Percentiles rank a stretch among this genome's conserved stretches.
These are phyloP conservation scores for Acacia pycnantha DNA, from an alignment of 331 rosid genomes.

Conservation along the genomic window DNA sequence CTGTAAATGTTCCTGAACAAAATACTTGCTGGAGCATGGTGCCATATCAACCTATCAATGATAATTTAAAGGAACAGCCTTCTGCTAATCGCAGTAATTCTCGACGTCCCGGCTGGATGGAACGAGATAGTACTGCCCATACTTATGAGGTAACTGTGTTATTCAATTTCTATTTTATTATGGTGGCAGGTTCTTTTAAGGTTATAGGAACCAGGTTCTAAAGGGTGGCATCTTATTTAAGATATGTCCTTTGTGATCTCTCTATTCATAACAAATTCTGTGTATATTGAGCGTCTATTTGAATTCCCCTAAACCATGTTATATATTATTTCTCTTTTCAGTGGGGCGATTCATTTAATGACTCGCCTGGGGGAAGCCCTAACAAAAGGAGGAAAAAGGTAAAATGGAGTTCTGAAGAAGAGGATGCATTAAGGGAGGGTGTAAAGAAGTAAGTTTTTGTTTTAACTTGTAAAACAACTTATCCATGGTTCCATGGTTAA, in stretches of 20 bases:
- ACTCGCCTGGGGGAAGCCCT: conserved; percentile 29
- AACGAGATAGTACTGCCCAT: conserved; percentile 50
- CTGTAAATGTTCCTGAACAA: conserved; percentile 30
- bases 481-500: not conserved
- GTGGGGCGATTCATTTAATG: conserved; percentile 74
- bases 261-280: not conserved
- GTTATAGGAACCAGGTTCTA: conserved; percentile 12
- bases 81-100: conserved; percentile 31
- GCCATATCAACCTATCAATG: conserved; percentile 37
- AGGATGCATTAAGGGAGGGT: conserved; percentile 66
- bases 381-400: conserved; percentile 49
- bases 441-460: conserved; percentile 55
- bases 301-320: conserved; percentile 5
- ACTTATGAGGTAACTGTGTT: conserved; percentile 55
- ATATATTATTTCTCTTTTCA: conserved; percentile 35
- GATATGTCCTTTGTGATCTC: not conserved
- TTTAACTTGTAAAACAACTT: not conserved
- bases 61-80: conserved; percentile 28
- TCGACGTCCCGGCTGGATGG: conserved; percentile 50
- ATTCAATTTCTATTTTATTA: conserved; percentile 13
- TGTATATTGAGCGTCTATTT: not conserved
- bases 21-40: conserved; percentile 30
- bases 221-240: conserved; percentile 18
- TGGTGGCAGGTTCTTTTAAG: conserved; percentile 21
- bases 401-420: conserved; percentile 76